Base-by-base conservation (phyloP, 2,329 filamentous ascomycete species). In the Xenoacremonium recifei region DNA sequence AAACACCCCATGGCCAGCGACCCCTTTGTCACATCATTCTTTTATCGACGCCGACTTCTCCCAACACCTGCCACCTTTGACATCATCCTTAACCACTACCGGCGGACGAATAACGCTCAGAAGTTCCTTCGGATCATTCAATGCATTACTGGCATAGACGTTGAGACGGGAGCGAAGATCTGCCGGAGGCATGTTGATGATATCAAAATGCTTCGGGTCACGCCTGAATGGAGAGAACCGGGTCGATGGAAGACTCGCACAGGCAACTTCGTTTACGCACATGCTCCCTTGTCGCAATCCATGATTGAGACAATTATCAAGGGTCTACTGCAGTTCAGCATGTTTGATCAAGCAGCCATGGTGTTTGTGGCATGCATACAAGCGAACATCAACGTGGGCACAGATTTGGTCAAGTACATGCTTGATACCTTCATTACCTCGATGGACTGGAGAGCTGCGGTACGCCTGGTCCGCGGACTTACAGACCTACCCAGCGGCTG, bases 61-160 rank as follows among this genome's bases (percentile, higher is more conserved):
- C 74, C 76, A 3, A 79, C 76, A 1, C 62, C 70, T 32, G 69
- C 70, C 18, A 79, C 76, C 0, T 62, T 72, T 17, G 60, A 71
- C 6, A 74, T 70, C 42, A 61, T 80, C 15, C 53, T 81, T 16
- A 69, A 73, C 34, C 76, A 80, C 49, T 76, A 75, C 54, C 70
- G 67, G 27, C 58, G 55, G 5, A 65, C 62, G 6, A 59, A 64
- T 2, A 68, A 76, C 31, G 49, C 69, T 2, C 53, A 66, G 5
- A 63, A 63, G 10, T 73, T 79, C 41, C 64, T 73, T 23, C 60
- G 64, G n/a, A 53, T 71, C 0, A 54, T 79, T 29, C 62, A 67
- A 13, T 70, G 72, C 30, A 62, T 80, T 45, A 65, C 71, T 15
- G 76, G 71, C 2, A 45, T 64, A 4, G 70, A 77, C 38, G 21